A percentile compares a stretch with the other conserved stretches of the same genome.
Conservation (phyloP, 2,329 filamentous ascomycete species). For the Ophiostoma australiae region DNA sequence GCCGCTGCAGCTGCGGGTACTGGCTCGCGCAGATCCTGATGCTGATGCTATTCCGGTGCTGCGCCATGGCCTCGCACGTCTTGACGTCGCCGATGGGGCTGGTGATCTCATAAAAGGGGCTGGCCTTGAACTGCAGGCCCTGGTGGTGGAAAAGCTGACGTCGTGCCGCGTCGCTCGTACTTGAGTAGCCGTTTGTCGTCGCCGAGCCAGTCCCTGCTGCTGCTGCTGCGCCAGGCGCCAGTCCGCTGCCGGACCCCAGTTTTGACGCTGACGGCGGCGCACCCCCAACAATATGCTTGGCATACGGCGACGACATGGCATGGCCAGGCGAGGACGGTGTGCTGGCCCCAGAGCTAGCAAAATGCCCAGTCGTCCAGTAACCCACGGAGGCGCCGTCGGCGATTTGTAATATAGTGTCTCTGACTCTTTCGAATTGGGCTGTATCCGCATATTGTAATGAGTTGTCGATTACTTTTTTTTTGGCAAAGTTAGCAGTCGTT, state of each 20-base stretch:
- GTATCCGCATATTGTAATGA: conserved; percentile 23
- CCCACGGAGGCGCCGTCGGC: neutral
- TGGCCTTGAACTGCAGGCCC: conserved; percentile 54
- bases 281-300: neutral
- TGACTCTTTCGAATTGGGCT: conserved; percentile 21
- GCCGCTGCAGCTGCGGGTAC: conserved; percentile 47
- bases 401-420: conserved; percentile 19
- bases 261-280: neutral
- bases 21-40: conserved; percentile 48
- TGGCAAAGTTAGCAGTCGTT: neutral
- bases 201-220: neutral
- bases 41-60: conserved; percentile 47
- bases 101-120: conserved; percentile 76
- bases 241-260: neutral
- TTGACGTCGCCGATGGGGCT: conserved; percentile 59
- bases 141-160: conserved; percentile 14
- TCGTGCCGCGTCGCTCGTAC: neutral
- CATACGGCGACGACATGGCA: conserved; percentile 21
- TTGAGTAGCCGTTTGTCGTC: conserved; percentile 10
- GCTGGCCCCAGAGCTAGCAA: neutral
- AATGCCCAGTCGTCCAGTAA: neutral
- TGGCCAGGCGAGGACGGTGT: conserved; percentile 22
- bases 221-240: neutral
- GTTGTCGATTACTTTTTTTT: conserved; percentile 25
- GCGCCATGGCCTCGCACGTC: conserved; percentile 58